These are phyloP conservation scores for Isabelozyma rhagii DNA, from an alignment of 805 yeast species.

Conservation along the genomic window DNA sequence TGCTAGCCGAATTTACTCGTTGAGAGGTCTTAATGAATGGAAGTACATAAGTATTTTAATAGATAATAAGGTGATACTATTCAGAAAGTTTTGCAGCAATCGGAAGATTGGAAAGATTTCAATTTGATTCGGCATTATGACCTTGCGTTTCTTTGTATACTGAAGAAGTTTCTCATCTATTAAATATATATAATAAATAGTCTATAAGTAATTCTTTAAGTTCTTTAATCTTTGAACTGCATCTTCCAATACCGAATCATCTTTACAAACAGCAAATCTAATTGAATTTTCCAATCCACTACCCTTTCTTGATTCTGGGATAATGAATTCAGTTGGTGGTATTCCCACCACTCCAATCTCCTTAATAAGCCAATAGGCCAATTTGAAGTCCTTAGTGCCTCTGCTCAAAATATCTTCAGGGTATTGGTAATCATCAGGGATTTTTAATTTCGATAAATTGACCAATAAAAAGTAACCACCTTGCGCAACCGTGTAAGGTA, in stretches of 20 bases:
- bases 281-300: slow-evolving; percentile 77
- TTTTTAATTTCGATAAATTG: slow-evolving; percentile 75
- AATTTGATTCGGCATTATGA: too few species aligned
- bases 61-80: neutral
- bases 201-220: slow-evolving; percentile 56
- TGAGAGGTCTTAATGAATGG: too few species aligned
- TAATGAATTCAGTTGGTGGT: slow-evolving; percentile 94
- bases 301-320: slow-evolving; percentile 56
- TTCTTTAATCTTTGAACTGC: slow-evolving; percentile 75
- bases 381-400: slow-evolving; percentile 77
- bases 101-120: too few species aligned
- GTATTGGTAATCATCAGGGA: slow-evolving; percentile 69
- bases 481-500: slow-evolving; percentile 87
- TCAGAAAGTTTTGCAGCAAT: neutral
- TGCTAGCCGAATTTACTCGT: too few species aligned
- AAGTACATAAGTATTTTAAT: slow-evolving; percentile 4
- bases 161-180: too few species aligned
- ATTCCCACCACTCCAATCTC: slow-evolving; percentile 94
- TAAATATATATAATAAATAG: neutral
- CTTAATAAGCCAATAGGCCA: slow-evolving; percentile 89
- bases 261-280: slow-evolving; percentile 96
- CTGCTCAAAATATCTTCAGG: slow-evolving; percentile 67
- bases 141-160: too few species aligned
- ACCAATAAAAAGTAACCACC: slow-evolving; percentile 94
- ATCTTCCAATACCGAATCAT: slow-evolving; percentile 71